Percentiles rank a stretch among this genome's conserved stretches.
Evolutionary conservation across 202 grass and related monocot species (phyloP).

Genomic region (Digitaria exilis): DNA sequence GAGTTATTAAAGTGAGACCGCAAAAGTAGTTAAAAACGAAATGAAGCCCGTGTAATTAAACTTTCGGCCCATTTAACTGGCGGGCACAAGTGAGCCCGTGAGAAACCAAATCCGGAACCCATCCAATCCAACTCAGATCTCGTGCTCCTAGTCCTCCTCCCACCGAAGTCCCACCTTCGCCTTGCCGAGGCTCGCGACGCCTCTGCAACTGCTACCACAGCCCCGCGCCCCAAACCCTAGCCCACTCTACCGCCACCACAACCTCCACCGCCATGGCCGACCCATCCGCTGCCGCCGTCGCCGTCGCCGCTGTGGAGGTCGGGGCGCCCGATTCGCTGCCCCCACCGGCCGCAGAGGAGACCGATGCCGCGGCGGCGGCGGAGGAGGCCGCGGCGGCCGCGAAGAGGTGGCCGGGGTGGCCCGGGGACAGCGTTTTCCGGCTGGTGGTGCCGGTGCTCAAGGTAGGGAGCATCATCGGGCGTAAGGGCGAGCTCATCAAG

Average conservation of each 20-base stretch:
- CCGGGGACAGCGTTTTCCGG: slow-evolving; percentile 83
- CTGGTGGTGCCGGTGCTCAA: slow-evolving; percentile 86
- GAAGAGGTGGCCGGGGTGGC: slow-evolving; percentile 96
- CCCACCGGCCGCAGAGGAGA: slow-evolving; percentile 15
- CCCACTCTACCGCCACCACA: background rate
- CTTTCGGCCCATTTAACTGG: background rate
- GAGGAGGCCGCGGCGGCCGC: slow-evolving; percentile 39
- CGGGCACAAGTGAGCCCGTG: background rate
- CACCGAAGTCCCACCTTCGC: background rate
- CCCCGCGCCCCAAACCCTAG: slow-evolving; percentile 48
- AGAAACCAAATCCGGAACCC: slow-evolving; percentile 13
- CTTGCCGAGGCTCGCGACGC: slow-evolving; percentile 34
- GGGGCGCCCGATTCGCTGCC: slow-evolving; percentile 1
- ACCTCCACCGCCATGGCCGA: slow-evolving; percentile 44
- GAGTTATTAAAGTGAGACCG: too few species aligned
- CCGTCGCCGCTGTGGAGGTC: slow-evolving; percentile 32
- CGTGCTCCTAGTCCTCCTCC: slow-evolving; percentile 21
- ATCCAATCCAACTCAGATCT: slow-evolving; percentile 18
- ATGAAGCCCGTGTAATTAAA: background rate
- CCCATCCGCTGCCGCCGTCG: slow-evolving; percentile 30
- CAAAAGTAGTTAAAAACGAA: too few species aligned
- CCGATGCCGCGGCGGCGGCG: slow-evolving; percentile 19
- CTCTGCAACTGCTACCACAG: slow-evolving; percentile 17
- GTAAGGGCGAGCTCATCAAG: slow-evolving; percentile 95
- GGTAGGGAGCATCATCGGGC: slow-evolving; percentile 94